Conservation (phyloP, 2,329 filamentous ascomycete genomes). For the Monosporascus sp. region DNA sequence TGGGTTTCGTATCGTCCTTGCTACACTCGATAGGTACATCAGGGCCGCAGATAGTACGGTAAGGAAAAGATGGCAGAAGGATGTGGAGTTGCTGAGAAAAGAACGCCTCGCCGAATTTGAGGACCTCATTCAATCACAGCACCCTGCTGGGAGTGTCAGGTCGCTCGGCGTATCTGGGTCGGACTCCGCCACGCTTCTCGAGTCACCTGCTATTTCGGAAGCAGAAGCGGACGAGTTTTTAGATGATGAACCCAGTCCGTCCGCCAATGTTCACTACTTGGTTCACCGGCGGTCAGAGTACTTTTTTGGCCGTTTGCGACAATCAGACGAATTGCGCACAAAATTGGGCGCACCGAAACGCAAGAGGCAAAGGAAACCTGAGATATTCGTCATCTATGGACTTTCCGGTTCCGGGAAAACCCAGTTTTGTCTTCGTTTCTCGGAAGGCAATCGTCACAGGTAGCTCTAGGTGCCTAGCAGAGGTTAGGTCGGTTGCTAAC, state of each 20-base stretch:
- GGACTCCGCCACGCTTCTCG: too few species aligned
- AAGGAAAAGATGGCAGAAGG: slow-evolving; percentile 4
- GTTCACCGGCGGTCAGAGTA: slow-evolving; percentile 7
- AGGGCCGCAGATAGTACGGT: not conserved
- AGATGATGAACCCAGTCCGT: not conserved
- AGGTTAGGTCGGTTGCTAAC: not conserved
- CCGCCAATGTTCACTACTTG: slow-evolving; percentile 5
- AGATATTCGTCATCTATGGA: slow-evolving; percentile 8
- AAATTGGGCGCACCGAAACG: not conserved
- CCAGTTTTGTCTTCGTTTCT: slow-evolving; percentile 5
- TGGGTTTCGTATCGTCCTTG: slow-evolving; percentile 4
- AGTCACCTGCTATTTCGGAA: not conserved
- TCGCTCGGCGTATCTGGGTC: too few species aligned
- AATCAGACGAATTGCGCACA: not conserved
- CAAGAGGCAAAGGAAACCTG: slow-evolving; percentile 3
- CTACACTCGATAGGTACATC: slow-evolving; percentile 6
- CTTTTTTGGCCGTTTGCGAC: slow-evolving; percentile 4
- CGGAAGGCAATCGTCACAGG: slow-evolving; percentile 6
- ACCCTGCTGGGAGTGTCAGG: too few species aligned
- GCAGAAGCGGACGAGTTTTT: not conserved
- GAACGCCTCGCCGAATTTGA: slow-evolving; percentile 4
- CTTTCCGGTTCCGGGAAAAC: slow-evolving; percentile 7
- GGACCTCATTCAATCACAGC: not conserved
- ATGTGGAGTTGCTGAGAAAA: slow-evolving; percentile 3
- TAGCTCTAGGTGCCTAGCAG: not conserved